Evolutionary conservation across 352 stramenopile species (phyloP), one percentile per base, ranked within the genome.

Genomic region (Globisporangium canariense): DNA sequence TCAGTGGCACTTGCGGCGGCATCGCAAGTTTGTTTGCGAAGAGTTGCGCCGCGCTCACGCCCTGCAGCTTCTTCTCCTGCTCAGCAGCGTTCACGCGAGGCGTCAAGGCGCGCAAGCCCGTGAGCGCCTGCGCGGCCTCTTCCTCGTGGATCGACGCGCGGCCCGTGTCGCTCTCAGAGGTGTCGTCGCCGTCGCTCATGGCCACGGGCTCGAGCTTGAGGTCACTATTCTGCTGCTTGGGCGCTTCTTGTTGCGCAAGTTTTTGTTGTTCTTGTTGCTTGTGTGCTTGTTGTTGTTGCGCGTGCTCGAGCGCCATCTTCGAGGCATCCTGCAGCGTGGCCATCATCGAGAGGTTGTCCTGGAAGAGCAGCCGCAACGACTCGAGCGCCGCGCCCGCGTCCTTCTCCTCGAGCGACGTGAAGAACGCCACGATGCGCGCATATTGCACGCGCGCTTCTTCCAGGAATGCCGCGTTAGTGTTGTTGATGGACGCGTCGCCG

Each of bases 71-170:
- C 54, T 67, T 67, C 54, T 67, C 62, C 13, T 62, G 54, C 32
- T 67, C 62, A 0, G 64, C 47, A 1, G 64, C 47, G 11, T 40
- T 51, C 16, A 67, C 62, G 43, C 56, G 63, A 32, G 53, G 50
- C 20, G 52, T 69, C 30, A 57, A 67, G 13, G 62, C 70, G n/a
- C 83, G 81, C 18, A 93, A 66, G 25, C 83, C 83, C 36, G 83
- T 93, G 41, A 93, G 78, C 58, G 83, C 83, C 62, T 93, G 81
- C 4, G 83, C 83, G 4, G 83, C 83, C 32, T 82, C 79, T 38
- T 77, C 77, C 60, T 93, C 83, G 65, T 90, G 81, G 61, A 77
- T 68, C 20, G 65, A 76, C 18, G 74, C 58, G 32, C 66, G 69
- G 3, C 58, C 47, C 16, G 58, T 52, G n/a, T 41, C 49, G 28